Evolutionary conservation across 2,329 filamentous ascomycete species (phyloP).

Genomic region (Xylaria sp.): DNA sequence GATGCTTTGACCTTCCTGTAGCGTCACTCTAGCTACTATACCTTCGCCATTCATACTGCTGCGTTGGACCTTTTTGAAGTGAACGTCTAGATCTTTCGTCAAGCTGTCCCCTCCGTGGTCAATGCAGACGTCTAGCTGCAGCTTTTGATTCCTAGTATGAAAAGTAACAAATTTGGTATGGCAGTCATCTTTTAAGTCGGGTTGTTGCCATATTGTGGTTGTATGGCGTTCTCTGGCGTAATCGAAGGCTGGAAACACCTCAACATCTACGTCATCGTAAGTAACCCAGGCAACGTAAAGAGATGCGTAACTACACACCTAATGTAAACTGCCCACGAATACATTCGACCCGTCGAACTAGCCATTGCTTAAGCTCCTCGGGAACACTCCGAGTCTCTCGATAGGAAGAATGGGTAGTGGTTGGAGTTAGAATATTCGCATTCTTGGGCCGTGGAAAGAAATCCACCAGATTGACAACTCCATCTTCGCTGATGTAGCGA

Average conservation of each 20-base stretch:
- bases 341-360: constrained; percentile 74
- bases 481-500: constrained; percentile 76
- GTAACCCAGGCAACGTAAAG: neutral
- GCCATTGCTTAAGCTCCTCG: constrained; percentile 71
- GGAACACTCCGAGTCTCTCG: constrained; percentile 60
- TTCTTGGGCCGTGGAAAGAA: constrained; percentile 76
- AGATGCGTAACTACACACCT: constrained; percentile 44
- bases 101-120: constrained; percentile 60
- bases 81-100: constrained; percentile 56
- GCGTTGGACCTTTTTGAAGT: constrained; percentile 59
- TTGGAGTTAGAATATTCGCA: constrained; percentile 56
- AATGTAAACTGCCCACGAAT: constrained; percentile 70
- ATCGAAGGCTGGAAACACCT: constrained; percentile 75
- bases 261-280: constrained; percentile 55
- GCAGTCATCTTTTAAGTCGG: constrained; percentile 45
- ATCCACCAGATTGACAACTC: constrained; percentile 74
- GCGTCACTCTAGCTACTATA: constrained; percentile 62
- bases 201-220: constrained; percentile 58
- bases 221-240: constrained; percentile 69
- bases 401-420: constrained; percentile 56
- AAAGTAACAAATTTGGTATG: constrained; percentile 68
- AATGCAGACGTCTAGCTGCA: constrained; percentile 72
- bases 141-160: constrained; percentile 59
- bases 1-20: constrained; percentile 70
- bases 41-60: constrained; percentile 65